Base-by-base conservation (phyloP, 352 stramenopile species). In the Globisporangium nunn region DNA sequence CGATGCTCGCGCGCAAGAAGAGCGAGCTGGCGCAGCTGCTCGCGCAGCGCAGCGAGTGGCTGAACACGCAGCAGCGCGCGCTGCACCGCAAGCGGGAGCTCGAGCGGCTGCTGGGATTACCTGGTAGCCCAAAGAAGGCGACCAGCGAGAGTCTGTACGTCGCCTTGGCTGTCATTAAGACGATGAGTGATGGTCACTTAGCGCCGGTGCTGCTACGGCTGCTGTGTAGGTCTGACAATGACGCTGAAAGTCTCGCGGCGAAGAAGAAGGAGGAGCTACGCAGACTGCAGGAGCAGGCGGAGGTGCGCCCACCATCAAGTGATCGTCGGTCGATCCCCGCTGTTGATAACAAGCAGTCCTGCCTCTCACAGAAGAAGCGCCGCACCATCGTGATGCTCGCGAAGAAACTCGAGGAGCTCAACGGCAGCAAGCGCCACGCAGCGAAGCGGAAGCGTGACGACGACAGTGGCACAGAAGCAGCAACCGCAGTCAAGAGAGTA, bases 261-360 rank as follows among this genome's bases (percentile, higher is more conserved):
- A 31, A 41, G 48, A 63, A 62, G 30, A 78, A 71, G n/a, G 72
- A 77, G 41, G 67, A 81, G 58, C 51, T 83, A 1, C 67, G 62
- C 41, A 54, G 68, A 47, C 46, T 78, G 6, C 66, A 78, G 50
- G 58, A 58, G 14, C 63, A 63, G 57, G 66, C 69, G 7, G 37
- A 77, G 66, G 74, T 83, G n/a, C 15, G 59, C 46, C n/a, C 15
- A 14, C 23, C 23, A 0, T 23, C 12, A 4, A 15, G 6, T 40
- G 18, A 29, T 8, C 29, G 43, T 48, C 3, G 12, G 11, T 43
- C 11, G 37, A 17, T 12, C 37, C 3, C 37, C 10, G 33, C 33
- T 37, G 33, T 8, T 12, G 10, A 12, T 43, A 17, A 43, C 37
- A 43, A 3, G 6, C 35, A 4, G 4, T 17, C 37, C 17, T 17